Evolutionary conservation across 495 filamentous ascomycete species (phyloP), one percentile per base, ranked within the genome.

Genomic region (Trichoderma orchidacearum): DNA sequence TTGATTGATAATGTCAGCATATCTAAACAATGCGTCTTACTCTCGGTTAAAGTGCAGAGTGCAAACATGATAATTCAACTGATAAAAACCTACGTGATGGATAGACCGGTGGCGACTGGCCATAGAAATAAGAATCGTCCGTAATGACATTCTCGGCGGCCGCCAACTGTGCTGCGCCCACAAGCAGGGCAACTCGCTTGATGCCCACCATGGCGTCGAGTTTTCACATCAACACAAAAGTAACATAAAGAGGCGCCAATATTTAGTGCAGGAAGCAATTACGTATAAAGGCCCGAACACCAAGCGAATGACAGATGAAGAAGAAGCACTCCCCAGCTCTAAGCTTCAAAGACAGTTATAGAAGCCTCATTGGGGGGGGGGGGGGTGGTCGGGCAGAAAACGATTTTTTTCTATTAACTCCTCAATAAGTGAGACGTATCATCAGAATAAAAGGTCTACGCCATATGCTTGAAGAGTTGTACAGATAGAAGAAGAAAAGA

Each of bases 81-180:
- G 21, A 29, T 15, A 35, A 18, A 3, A 27, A 68, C 71, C 56
- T 62, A 76, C 72, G 80, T 1, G 79, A 76, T 1, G 80, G 81
- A 61, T 84, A 83, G 0, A 84, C 76, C 0, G 79, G 70, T 28
- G 74, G 74, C 35, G 77, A 80, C 54, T 77, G 66, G 23, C 80
- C 80, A 62, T 85, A 82, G 56, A 83, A 85, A 3, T 58, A 57
- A 3, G 60, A 59, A 56, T 80, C 77, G 21, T 67, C 63, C 1
- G 64, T 70, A 57, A 80, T 75, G 13, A 65, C 57, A 32, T 60
- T 62, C 15, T 61, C 58, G 13, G 58, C 62, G 18, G 54, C 58
- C 1, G 65, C 60, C 5, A 66, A 66, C 18, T 75, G 56, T 3
- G 69, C 63, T 17, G 75, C 30, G 12, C 68, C 60, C 36, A 58